Conservation (phyloP, 2,329 filamentous ascomycete genomes). For the Trichoderma oligosporum region DNA sequence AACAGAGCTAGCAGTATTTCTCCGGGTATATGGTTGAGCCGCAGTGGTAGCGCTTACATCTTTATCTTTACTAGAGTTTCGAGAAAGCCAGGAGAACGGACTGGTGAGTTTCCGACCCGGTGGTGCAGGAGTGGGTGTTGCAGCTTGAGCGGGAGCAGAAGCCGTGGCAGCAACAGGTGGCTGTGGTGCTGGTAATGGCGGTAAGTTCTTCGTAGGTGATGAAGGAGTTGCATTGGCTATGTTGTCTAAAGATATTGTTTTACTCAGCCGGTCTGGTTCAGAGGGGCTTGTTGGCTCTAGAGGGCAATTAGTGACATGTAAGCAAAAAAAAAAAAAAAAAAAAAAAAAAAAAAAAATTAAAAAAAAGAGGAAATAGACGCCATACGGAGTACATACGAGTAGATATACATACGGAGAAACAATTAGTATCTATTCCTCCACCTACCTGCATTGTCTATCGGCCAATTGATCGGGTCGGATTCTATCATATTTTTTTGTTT, state of each 20-base stretch:
- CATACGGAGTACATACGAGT: background rate
- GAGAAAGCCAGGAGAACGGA: slow-evolving; percentile 81
- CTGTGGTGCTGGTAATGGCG: slow-evolving; percentile 33
- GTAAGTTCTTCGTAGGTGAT: slow-evolving; percentile 45
- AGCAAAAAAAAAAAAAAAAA: background rate
- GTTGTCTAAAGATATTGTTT: slow-evolving; percentile 63
- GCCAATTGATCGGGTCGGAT: slow-evolving; percentile 3
- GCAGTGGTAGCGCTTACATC: slow-evolving; percentile 54
- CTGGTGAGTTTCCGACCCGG: slow-evolving; percentile 72
- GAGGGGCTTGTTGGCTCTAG: slow-evolving; percentile 33
- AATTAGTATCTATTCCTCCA: background rate
- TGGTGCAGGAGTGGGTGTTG: slow-evolving; percentile 27
- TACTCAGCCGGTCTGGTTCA: slow-evolving; percentile 43
- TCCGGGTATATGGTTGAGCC: slow-evolving; percentile 41
- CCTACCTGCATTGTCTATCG: slow-evolving; percentile 3
- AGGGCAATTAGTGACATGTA: slow-evolving; percentile 21
- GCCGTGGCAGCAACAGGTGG: slow-evolving; percentile 33
- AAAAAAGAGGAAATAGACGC: too few relatives aligned
- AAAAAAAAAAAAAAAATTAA: too few relatives aligned
- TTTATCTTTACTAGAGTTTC: slow-evolving; percentile 58
- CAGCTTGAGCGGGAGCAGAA: slow-evolving; percentile 20
- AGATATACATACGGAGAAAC: background rate
- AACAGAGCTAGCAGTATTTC: slow-evolving; percentile 77
- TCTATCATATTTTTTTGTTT: slow-evolving; percentile 6
- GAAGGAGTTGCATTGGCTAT: slow-evolving; percentile 69